Evolutionary conservation across 768 basidiomycete species (phyloP), one percentile per base, ranked within the genome.

Genomic region (Termitomyces sp.): DNA sequence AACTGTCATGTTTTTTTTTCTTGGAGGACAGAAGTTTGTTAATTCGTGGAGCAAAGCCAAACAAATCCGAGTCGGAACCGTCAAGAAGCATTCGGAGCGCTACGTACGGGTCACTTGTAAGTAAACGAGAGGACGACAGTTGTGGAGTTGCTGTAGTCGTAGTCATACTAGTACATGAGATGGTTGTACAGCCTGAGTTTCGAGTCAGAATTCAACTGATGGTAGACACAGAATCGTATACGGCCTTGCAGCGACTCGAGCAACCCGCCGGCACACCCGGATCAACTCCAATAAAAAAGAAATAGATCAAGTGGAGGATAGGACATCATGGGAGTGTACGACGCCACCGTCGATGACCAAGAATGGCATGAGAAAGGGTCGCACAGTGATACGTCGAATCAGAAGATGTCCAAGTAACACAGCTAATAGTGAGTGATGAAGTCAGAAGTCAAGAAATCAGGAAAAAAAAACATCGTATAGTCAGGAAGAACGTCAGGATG

Each of bases 331-430:
- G 13, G 20, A 9, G 28, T 50, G 9, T 11, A 50, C 49, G 16
- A 50, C 49, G 49, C 49, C 49, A 50, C 49, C 49, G 49, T 50
- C 28, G 28, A 50, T 32, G 49, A 50, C 49, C 16, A 49, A 32
- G 28, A 4, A 13, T 18, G 6, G 3, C 48, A 49, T 49, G 48
- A 49, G 48, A 49, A 49, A 5, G 24, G 7, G 48, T 28, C 24
- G 16, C 48, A 28, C 24, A 49, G 15, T 49, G 46, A 22, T 22
- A 16, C 16, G n/a, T 28, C 24, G 1, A 12, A 6, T 22, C 12
- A 22, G 45, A 46, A 46, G 22, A 24, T 12, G 13, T 28, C 20
- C 48, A 9, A 48, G 12, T 48, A 28, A 22, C 2, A n/a, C 9
- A 44, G 3, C 45, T 6, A 46, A 13, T 13, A 24, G 22, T 13